Evolutionary conservation across 2,329 filamentous ascomycete genomes (phyloP), one percentile per base, ranked within the genome.

Genomic region (Kalaharituber pfeilii): DNA sequence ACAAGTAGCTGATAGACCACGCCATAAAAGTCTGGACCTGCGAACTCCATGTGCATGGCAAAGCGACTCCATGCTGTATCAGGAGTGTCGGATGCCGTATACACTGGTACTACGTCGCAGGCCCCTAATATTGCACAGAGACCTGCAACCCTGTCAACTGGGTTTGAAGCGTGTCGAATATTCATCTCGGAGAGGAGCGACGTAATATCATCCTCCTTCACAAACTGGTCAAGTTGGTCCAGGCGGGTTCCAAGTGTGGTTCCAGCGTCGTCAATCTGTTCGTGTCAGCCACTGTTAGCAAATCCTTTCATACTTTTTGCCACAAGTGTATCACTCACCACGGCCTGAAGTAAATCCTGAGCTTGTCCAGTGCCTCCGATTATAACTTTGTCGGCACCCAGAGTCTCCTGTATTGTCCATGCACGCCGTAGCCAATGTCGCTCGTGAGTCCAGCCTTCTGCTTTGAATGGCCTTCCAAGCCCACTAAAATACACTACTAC

Each of bases 401-500:
- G n/a, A 13, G 44, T 49, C 24, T 53, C 51, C 44, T 53, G 51
- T 4, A 53, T 24, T 7, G 51, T 53, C 51, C 51, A 53, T 49
- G 51, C 36, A 11, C 51, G 51, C 2, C 29, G 47, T 27, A 39
- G 18, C 51, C 51, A 53, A 28, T 53, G 51, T 15, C 9, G 28
- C 20, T 49, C 24, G 20, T 22, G n/a, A 2, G 20, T 20, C 51
- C 51, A 53, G 47, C 51, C 51, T 28, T 2, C 11, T n/a, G 27
- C 15, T 49, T 49, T 5, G 44, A 53, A 53, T 25, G 18, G 18
- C 39, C 28, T 53, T 5, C 51, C 51, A 24, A 53, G 39, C 11
- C 51, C 51, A 27, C 28, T 53, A 20, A 47, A 53, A 49, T 53
- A 53, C 15, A 25, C 22, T 5, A 53, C 11, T n/a, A 53, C 39